Conservation (phyloP, 2,329 filamentous ascomycete genomes). For the Ascochyta clinopodiicola region DNA sequence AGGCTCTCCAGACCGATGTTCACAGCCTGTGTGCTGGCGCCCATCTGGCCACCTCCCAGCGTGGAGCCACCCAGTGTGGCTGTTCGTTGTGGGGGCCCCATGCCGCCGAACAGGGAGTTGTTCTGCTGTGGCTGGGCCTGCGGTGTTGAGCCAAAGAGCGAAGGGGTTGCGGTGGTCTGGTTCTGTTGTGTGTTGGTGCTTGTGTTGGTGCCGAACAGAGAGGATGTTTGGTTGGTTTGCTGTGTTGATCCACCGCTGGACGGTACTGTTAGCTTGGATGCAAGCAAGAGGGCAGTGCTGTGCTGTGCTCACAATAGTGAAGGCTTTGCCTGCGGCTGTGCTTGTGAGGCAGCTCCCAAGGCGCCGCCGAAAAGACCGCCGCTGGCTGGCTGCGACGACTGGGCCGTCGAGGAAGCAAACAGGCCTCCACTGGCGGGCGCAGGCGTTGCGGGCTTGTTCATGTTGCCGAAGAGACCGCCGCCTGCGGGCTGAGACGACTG, state of each 20-base stretch:
- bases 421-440: conserved; percentile 38
- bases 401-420: conserved; percentile 44
- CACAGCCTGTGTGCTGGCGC: conserved; percentile 34
- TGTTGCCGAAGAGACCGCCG: conserved; percentile 46
- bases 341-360: conserved; percentile 36
- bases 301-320: conserved; percentile 47
- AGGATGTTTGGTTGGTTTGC: conserved; percentile 34
- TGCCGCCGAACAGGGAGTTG: conserved; percentile 41
- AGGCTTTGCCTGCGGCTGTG: conserved; percentile 39
- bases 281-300: conserved; percentile 1
- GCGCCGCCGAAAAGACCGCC: conserved; percentile 45
- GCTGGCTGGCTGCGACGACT: conserved; percentile 33
- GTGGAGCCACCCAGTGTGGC: conserved; percentile 36
- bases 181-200: conserved; percentile 38
- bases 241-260: conserved; percentile 45
- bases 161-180: conserved; percentile 39
- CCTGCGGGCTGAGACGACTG: conserved; percentile 32
- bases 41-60: conserved; percentile 35
- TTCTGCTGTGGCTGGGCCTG: conserved; percentile 40
- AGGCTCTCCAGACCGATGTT: conserved; percentile 64
- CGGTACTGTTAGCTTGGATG: conserved; percentile 37
- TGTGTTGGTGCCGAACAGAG: conserved; percentile 37
- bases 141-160: conserved; percentile 40
- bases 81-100: conserved; percentile 37
- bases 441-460: conserved; percentile 42